These are phyloP conservation scores for Cercophora sp. DNA, from an alignment of 495 filamentous ascomycete species.

Conservation along the genomic window DNA sequence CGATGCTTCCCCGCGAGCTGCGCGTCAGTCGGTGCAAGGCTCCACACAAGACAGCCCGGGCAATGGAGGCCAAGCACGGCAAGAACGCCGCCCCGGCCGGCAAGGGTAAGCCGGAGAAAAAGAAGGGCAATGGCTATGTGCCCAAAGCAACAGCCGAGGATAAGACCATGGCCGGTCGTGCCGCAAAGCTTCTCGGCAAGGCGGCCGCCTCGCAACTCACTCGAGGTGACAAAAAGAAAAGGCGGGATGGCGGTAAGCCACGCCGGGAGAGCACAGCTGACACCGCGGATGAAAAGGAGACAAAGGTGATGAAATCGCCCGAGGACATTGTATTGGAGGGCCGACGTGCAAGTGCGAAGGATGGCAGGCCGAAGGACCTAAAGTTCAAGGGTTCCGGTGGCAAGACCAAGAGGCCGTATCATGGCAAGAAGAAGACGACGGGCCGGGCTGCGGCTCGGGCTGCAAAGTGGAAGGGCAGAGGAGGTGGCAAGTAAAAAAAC, in stretches of 20 bases:
- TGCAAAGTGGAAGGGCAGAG: conserved; percentile 55
- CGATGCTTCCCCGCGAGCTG: conserved; percentile 81
- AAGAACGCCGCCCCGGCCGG: background rate
- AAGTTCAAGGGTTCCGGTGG: conserved; percentile 53
- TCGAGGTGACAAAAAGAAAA: conserved; percentile 29
- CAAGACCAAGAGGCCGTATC: no score
- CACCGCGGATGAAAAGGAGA: conserved; percentile 1
- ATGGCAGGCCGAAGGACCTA: conserved; percentile 56
- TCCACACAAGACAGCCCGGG: conserved; percentile 61
- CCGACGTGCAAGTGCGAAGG: conserved; percentile 67
- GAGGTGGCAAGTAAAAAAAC: conserved; percentile 4
- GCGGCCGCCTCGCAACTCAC: conserved; percentile 68
- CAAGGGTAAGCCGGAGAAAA: conserved; percentile 13
- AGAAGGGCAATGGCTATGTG: conserved; percentile 46
- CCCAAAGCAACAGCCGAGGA: conserved; percentile 63
- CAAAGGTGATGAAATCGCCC: conserved; percentile 42
- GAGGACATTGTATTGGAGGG: conserved; percentile 87
- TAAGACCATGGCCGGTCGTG: conserved; percentile 72
- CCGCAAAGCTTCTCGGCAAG: conserved; percentile 75
- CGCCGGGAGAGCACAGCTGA: conserved; percentile 23
- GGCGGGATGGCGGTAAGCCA: conserved; percentile 20
- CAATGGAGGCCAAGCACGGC: conserved; percentile 31
- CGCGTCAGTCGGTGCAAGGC: conserved; percentile 82
- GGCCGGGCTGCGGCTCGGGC: conserved; percentile 37
- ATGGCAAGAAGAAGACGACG: conserved; percentile 38